These are phyloP conservation scores for Boletus tomentosulus DNA, from an alignment of 768 basidiomycete genomes.

Conservation along the genomic window DNA sequence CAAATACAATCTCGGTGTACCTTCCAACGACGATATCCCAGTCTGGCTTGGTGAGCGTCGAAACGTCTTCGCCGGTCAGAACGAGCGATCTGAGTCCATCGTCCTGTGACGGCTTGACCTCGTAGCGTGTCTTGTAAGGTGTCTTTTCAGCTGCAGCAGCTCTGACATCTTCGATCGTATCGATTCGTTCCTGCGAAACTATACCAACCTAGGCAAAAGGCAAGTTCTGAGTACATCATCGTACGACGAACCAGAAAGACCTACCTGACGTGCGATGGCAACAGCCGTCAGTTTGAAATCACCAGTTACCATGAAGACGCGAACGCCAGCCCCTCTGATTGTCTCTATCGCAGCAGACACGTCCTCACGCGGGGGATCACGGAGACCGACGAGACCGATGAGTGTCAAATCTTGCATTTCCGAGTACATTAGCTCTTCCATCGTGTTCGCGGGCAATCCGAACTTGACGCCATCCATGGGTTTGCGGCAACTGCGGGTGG, in stretches of 20 bases:
- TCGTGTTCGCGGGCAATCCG: slow-evolving; percentile 18
- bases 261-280: slow-evolving; percentile 46
- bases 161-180: slow-evolving; percentile 28
- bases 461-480: slow-evolving; percentile 17
- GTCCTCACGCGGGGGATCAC: slow-evolving; percentile 55
- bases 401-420: slow-evolving; percentile 40
- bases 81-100: slow-evolving; percentile 38
- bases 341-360: slow-evolving; percentile 43
- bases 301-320: slow-evolving; percentile 56
- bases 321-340: slow-evolving; percentile 48
- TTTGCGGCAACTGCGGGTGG: slow-evolving; percentile 28
- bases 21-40: slow-evolving; percentile 38
- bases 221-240: background rate
- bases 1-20: slow-evolving; percentile 48
- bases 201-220: slow-evolving; percentile 36
- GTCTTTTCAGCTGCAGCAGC: slow-evolving; percentile 11
- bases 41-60: slow-evolving; percentile 32
- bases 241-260: background rate
- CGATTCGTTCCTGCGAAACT: slow-evolving; percentile 37
- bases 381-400: slow-evolving; percentile 50
- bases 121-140: slow-evolving; percentile 12
- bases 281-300: slow-evolving; percentile 52
- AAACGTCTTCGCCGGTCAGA: slow-evolving; percentile 43
- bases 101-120: slow-evolving; percentile 35
- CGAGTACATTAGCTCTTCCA: slow-evolving; percentile 38